A percentile compares a stretch with the other conserved stretches of the same genome.
These are phyloP conservation scores for Citrus sinensis DNA, from an alignment of 345 rosid genomes.

Conservation along the genomic window DVS_A1.0 CM039166.1:24009501-24010000, in stretches of 20 bases:
- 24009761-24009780: too few relatives aligned
- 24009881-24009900: conserved; percentile 10
- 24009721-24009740: background rate
- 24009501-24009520: background rate
- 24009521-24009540: background rate
- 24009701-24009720: too few relatives aligned
- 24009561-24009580: too few relatives aligned
- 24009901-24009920: conserved; percentile 23
- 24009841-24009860: background rate
- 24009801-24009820: too few relatives aligned
- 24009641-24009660: background rate
- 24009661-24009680: background rate
- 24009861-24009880: conserved; percentile 15
- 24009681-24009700: background rate
- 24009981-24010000: conserved; percentile 23
- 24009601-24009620: too few relatives aligned
- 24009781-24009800: too few relatives aligned
- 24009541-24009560: too few relatives aligned
- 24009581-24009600: too few relatives aligned
- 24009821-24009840: background rate
- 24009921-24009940: conserved; percentile 37
- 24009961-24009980: conserved; percentile 35
- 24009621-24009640: too few relatives aligned
- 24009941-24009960: conserved; percentile 46
- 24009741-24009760: too few relatives aligned